Evolutionary conservation across 1,139 yeast genomes (phyloP).

Genomic region (Yamadazyma dendronema): DNA sequence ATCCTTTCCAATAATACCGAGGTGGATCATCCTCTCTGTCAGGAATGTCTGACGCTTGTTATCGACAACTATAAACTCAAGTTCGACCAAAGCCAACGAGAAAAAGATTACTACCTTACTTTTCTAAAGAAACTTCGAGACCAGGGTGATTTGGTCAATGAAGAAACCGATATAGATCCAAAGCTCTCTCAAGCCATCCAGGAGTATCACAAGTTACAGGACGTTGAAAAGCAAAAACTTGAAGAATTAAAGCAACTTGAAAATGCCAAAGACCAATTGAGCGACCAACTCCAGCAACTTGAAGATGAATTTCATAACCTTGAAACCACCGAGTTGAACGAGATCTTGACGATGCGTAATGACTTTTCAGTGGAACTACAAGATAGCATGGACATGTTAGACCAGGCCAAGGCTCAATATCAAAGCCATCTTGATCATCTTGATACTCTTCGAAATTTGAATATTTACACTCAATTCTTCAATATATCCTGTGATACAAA

Average conservation of each 20-base stretch:
- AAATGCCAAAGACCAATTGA: constrained; percentile 35
- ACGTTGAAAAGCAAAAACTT: constrained; percentile 35
- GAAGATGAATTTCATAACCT: constrained; percentile 42
- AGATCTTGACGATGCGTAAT: constrained; percentile 49
- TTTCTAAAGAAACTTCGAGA: constrained; percentile 69
- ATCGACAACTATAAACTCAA: constrained; percentile 66
- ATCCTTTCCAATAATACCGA: constrained; percentile 59
- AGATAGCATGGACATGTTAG: constrained; percentile 50
- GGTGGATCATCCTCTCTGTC: constrained; percentile 85
- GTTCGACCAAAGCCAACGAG: constrained; percentile 72
- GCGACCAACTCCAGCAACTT: constrained; percentile 33
- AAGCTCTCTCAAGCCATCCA: constrained; percentile 42
- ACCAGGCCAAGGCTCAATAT: constrained; percentile 60
- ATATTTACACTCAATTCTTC: constrained; percentile 81
- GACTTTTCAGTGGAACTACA: constrained; percentile 48
- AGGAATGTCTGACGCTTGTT: constrained; percentile 73
- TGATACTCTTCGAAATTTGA: constrained; percentile 68
- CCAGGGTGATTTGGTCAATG: constrained; percentile 28
- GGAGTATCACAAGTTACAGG: constrained; percentile 36
- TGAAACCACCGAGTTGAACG: constrained; percentile 39
- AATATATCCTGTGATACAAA: constrained; percentile 65
- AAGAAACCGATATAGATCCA: constrained; percentile 22
- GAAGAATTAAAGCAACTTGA: constrained; percentile 49
- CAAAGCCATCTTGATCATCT: constrained; percentile 61
- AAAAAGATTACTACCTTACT: constrained; percentile 73